Base-by-base conservation (phyloP, 1,139 yeast genomes). In the Debaryomyces subglobosus region DNA sequence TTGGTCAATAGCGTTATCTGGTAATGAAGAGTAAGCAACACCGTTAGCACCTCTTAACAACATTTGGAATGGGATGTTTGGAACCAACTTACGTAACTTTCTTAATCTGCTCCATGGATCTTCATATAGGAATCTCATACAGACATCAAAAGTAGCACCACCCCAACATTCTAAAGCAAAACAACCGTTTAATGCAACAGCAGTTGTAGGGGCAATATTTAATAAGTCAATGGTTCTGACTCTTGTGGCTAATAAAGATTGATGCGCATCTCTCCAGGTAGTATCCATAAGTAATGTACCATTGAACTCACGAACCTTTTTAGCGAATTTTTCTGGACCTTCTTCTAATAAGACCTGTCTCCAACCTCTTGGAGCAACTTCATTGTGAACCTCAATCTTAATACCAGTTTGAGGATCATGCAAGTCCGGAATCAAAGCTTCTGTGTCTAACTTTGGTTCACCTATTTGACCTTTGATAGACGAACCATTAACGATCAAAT, bases 211-310 rank as follows among this genome's bases (percentile, higher is more conserved):
- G 21, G 99, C 99, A 74, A 95, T 89, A 57, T 91, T 89, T 50
- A 86, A 76, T 63, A 94, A 76, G 69, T 94, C 99, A 61, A 88
- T 81, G 25, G 99, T 95, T 74, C 99, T 86, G 35, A 94, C 96
- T 72, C 99, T 87, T 39, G 99, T 95, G 7, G 99, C 99, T 61
- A 94, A 79, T 59, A 94, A 75, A n/a, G 98, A 91, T 78, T 94
- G 99, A 72, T 95, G 99, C 35, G 99, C 99, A 72, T 94, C 99
- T 84, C 99, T 89, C 99, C 99, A 94, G 13, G 99, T 94, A 47
- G 99, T 94, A 69, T 94, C 99, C 88, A 95, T 95, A 60, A 94
- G 74, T 68, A 94, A 78, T 56, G 96, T 86, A 62, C 99, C 99
- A 49, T 89, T 77, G 71, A 85, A 86, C 25, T 74, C 69, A 69